These are phyloP conservation scores for Nidularia pulvinata DNA, from an alignment of 768 basidiomycete genomes.

Conservation along the genomic window DNA sequence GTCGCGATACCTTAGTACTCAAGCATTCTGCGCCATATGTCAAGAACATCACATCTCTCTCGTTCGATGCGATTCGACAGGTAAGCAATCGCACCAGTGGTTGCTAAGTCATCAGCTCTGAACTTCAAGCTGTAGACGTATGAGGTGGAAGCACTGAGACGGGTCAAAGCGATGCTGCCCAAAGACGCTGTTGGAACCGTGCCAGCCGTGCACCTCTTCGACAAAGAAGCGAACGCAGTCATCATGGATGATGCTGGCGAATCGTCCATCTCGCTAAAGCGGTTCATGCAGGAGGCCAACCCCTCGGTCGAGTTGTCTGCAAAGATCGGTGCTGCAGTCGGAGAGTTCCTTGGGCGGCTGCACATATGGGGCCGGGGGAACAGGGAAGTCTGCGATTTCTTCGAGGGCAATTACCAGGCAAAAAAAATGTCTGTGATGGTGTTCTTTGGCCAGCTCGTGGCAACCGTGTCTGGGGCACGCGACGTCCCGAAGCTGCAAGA, in stretches of 20 bases:
- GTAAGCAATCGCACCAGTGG: background rate
- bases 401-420: constrained; percentile 4
- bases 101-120: background rate
- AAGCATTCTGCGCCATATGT: constrained; percentile 10
- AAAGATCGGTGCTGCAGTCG: background rate
- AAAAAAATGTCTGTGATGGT: constrained; percentile 17
- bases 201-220: background rate
- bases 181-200: background rate
- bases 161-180: background rate
- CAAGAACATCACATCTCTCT: constrained; percentile 8
- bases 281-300: constrained; percentile 1
- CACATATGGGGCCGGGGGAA: background rate
- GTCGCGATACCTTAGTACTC: background rate
- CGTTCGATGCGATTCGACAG: constrained; percentile 23
- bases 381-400: background rate
- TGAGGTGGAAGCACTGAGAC: background rate
- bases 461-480: constrained; percentile 26
- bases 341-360: constrained; percentile 2
- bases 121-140: constrained; percentile 11
- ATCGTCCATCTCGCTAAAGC: constrained; percentile 2
- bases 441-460: constrained; percentile 44
- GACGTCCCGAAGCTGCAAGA: constrained; percentile 31
- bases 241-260: background rate
- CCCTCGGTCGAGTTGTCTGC: background rate
- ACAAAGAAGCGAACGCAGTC: background rate